Conservation (phyloP, 23 red algal species). For the Gracilaria caudata region DNA sequence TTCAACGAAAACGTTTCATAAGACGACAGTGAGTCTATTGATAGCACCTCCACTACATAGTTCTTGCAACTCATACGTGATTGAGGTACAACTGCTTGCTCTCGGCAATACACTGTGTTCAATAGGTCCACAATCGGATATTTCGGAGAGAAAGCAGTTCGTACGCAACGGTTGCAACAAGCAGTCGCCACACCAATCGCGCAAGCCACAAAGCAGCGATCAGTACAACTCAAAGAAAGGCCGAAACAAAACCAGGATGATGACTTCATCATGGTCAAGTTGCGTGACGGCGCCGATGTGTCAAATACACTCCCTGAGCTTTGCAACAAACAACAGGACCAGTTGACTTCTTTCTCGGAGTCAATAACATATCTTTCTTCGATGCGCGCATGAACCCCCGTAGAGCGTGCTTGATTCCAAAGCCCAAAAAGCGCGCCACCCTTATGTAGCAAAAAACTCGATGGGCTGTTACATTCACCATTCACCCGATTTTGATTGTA, state of each 20-base stretch:
- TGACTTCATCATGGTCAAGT: conserved; percentile 61
- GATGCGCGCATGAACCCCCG: neutral
- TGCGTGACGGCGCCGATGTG: conserved; percentile 56
- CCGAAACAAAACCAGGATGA: conserved; percentile 23
- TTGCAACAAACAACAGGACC: neutral
- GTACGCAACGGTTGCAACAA: conserved; percentile 26
- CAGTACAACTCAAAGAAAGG: neutral
- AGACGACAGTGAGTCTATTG: too few species aligned
- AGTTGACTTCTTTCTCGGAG: conserved; percentile 47
- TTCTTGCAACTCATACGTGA: too few species aligned
- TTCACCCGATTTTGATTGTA: too few species aligned
- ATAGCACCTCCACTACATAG: too few species aligned
- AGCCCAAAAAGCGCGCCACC: neutral
- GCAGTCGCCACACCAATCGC: conserved; percentile 1
- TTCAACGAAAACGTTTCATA: too few species aligned
- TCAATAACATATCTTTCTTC: conserved; percentile 59
- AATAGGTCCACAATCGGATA: conserved; percentile 24
- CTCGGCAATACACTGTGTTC: too few species aligned
- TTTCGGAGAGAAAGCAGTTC: conserved; percentile 28
- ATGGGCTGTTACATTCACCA: conserved; percentile 1
- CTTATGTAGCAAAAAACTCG: neutral
- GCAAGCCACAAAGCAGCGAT: neutral
- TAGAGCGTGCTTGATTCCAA: neutral
- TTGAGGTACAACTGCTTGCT: too few species aligned
- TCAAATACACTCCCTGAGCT: conserved; percentile 24